Base-by-base conservation (phyloP, 345 rosid genomes). In the Populus deltoides region DNA sequence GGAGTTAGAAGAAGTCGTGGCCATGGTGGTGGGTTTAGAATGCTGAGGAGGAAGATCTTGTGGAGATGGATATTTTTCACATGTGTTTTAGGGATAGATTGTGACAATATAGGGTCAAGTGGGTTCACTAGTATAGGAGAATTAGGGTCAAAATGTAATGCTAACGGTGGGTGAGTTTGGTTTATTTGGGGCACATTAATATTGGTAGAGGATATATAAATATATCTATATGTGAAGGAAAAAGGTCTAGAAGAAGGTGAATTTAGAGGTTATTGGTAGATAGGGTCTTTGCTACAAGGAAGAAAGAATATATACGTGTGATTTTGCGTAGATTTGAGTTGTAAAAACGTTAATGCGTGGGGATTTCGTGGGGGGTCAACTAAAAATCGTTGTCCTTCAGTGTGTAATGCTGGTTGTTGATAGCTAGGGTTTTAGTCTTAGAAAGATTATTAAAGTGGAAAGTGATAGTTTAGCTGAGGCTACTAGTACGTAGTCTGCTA, bases 301-400 rank as follows among this genome's bases (percentile, higher is more conserved):
- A 5, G 53, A 71, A 65, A 24, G 53, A 45, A 71, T 75, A 49
- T 47, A 41, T 43, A 62, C 53, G 20, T 71, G 77, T 17, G 65
- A 72, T 78, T 72, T 27, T 15, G 33, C 27, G 45, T 15, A n/a
- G 59, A 15, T 53, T 22, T 35, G n/a, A 47, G 75, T 49, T n/a
- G 71, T 11, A 68, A 79, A 10, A 33, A 49, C 27, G 66, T 38
- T 75, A 85, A 86, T 69, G 89, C 91, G 90, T 83, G 93, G 91
- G 81, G 70, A 81, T 33, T 74, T 87, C 91, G 93, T 80, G 80
- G 85, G 75, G 62, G 18, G 75, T 35, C 71, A 24, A 25, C 74
- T 79, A 25, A 77, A 74, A 82, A 66, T 35, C 35, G 63, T 53
- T 75, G 70, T 11, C 3, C 74, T 51, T 27, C 61, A 51, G 76